Evolutionary conservation across 1,139 yeast genomes (phyloP), one percentile per base, ranked within the genome.

Genomic region (Pichia sp.): DNA sequence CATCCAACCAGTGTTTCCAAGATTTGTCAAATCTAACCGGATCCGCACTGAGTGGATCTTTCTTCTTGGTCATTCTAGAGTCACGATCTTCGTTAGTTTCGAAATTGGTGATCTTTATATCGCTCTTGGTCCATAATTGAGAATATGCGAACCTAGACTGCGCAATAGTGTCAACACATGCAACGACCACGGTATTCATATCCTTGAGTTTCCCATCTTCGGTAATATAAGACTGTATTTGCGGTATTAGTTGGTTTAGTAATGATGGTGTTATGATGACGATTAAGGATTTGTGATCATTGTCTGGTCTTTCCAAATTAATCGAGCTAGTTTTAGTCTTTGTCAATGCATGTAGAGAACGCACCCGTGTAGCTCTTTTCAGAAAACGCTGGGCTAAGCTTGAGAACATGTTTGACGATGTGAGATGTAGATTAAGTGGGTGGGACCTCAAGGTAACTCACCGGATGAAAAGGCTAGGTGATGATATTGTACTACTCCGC

Each of bases 121-220:
- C 51, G 29, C 13, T 13, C 5, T 13, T 12, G 13, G 15, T 15
- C 77, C 78, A 74, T 32, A 72, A 45, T 49, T 69, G 73, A 7
- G 72, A 60, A 7, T 69, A 52, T 0, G 74, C 77, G 42, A 64
- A 56, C 29, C 71, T 51, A 10, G 53, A 52, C 0, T 66, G 63
- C 31, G 57, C 52, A 48, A 70, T 59, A 2, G 73, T 59, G 43
- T 73, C 77, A 5, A 70, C 61, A 8, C 76, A 73, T 0, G 72
- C 74, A 11, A 67, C 71, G 6, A 69, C 51, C 0, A 69, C 73
- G n/a, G 69, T 33, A 6, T 57, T 47, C 7, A 58, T 18, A 10
- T 37, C 30, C 18, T 25, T 28, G 17, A 28, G 26, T 10, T 31
- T 13, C 4, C 25, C 9, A 11, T 10, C 4, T 12, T 27, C 18